Percentiles rank a stretch among this genome's conserved stretches.
phyloP scores from a whole-genome alignment of 2,329 filamentous ascomycete species.

The Monosporascus sp. region DNA sequence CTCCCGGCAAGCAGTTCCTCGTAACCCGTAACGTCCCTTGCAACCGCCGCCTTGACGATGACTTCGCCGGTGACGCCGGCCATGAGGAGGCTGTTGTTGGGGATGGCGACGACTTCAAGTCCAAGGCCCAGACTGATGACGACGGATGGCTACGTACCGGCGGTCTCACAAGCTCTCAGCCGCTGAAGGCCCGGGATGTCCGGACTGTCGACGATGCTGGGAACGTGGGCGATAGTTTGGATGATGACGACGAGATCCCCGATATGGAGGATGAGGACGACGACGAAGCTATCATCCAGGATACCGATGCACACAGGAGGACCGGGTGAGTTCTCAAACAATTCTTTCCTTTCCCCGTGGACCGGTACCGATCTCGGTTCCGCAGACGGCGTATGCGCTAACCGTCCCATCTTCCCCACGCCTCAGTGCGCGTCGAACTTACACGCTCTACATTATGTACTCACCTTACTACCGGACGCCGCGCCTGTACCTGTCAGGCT shows the following conservation, averaged over 20 bases:
- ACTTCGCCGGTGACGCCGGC: conserved; percentile 84
- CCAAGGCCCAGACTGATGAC: conserved; percentile 50
- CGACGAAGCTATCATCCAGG: conserved; percentile 91
- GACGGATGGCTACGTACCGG: conserved; percentile 92
- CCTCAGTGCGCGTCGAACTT: conserved; percentile 75
- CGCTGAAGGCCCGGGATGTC: conserved; percentile 73
- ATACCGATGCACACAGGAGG: conserved; percentile 47
- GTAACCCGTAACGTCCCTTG: conserved; percentile 94
- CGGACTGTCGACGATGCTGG: conserved; percentile 85
- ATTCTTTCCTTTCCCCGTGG: too few relatives aligned
- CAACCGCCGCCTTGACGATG: conserved; percentile 82
- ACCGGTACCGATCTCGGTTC: too few relatives aligned
- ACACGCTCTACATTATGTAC: conserved; percentile 98
- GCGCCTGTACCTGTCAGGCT: conserved; percentile 90
- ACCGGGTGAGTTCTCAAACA: conserved; percentile 33
- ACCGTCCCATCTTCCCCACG: conserved; percentile 8
- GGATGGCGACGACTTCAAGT: conserved; percentile 62
- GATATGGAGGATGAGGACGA: conserved; percentile 98
- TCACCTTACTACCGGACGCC: conserved; percentile 95
- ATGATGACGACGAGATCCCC: conserved; percentile 78
- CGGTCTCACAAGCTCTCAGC: conserved; percentile 67
- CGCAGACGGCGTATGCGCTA: conserved; percentile 2
- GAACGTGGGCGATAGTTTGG: conserved; percentile 70
- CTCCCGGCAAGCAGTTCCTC: conserved; percentile 87
- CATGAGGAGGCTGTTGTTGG: conserved; percentile 81